Evolutionary conservation across 2,329 filamentous ascomycete species (phyloP).

Genomic region (Penicillium brevicompactum): DNA sequence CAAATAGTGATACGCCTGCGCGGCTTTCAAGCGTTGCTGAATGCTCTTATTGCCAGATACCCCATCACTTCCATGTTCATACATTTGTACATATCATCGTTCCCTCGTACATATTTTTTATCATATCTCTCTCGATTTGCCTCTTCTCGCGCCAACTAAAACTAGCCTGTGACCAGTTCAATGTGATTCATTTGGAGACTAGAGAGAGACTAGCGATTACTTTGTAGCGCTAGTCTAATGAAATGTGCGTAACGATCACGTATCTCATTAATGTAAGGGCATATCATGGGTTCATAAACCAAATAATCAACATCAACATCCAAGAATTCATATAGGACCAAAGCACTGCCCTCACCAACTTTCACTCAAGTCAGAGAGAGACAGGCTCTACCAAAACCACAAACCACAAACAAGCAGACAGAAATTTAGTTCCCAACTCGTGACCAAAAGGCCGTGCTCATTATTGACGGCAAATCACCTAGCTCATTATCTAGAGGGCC

Average conservation of each 20-base stretch:
- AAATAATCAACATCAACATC: constrained; percentile 9
- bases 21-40: not conserved
- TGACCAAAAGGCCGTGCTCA: not conserved
- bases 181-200: too few species aligned
- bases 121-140: too few species aligned
- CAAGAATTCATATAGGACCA: constrained; percentile 6
- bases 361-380: not conserved
- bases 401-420: not conserved
- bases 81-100: not conserved
- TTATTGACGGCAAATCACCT: not conserved
- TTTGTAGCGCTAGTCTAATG: not conserved
- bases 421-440: not conserved
- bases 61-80: not conserved
- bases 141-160: too few species aligned
- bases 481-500: constrained; percentile 19
- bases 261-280: constrained; percentile 14
- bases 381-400: not conserved
- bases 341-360: not conserved
- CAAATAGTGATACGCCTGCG: constrained; percentile 20
- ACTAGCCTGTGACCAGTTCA: too few species aligned
- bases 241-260: constrained; percentile 5
- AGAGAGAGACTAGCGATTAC: constrained; percentile 1
- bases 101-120: not conserved
- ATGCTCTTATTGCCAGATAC: constrained; percentile 4
- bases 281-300: constrained; percentile 6